Conservation (phyloP, 495 filamentous ascomycete species). For the Sporormia fimetaria region DNA sequence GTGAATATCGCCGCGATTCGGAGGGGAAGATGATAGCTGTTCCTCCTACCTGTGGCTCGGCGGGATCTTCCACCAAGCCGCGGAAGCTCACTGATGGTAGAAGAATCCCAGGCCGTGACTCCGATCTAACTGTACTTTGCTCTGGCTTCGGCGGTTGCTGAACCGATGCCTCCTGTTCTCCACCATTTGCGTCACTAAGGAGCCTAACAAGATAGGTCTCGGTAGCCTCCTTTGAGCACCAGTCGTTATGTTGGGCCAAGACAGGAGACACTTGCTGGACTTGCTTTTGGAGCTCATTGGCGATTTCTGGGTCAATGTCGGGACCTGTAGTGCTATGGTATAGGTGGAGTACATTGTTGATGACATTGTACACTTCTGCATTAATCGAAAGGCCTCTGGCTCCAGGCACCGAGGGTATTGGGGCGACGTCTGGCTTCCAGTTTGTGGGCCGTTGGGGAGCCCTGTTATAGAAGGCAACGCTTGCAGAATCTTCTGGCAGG, state of each 20-base stretch:
- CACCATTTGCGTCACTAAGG: constrained; percentile 17
- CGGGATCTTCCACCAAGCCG: constrained; percentile 10
- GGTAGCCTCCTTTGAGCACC: constrained; percentile 28
- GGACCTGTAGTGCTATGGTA: constrained; percentile 35
- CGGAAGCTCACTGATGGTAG: constrained; percentile 14
- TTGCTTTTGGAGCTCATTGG: constrained; percentile 24
- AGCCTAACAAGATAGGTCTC: constrained; percentile 27
- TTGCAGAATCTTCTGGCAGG: constrained; percentile 26
- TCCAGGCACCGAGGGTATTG: constrained; percentile 11
- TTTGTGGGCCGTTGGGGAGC: constrained; percentile 1
- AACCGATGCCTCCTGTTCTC: not conserved
- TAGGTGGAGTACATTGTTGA: constrained; percentile 36
- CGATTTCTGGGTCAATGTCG: constrained; percentile 26
- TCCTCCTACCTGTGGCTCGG: constrained; percentile 12
- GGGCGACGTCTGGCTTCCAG: constrained; percentile 1
- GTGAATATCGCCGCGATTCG: constrained; percentile 21
- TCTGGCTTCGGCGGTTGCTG: not conserved
- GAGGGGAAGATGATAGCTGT: constrained; percentile 24
- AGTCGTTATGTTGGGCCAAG: constrained; percentile 23
- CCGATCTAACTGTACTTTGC: not conserved
- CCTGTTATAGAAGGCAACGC: constrained; percentile 15
- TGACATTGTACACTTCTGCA: constrained; percentile 35
- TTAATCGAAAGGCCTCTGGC: constrained; percentile 30
- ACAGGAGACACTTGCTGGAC: constrained; percentile 25
- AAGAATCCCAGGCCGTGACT: not conserved